Percentiles rank a stretch among this genome's conserved stretches.
phyloP scores from a whole-genome alignment of 495 filamentous ascomycete genomes.

The Penicillium herquei region DNA sequence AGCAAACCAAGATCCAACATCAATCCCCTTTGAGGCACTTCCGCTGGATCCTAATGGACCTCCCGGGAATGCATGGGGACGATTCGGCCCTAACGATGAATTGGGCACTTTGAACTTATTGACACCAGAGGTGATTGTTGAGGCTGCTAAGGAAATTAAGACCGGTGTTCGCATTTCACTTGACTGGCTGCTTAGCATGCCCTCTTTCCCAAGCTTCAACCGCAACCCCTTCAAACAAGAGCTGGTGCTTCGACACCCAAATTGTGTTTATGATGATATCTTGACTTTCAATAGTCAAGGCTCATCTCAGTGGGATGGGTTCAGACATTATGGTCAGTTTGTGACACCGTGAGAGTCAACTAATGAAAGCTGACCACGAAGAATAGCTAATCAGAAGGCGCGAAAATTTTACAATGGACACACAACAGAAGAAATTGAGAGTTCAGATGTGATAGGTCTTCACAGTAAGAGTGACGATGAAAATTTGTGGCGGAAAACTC shows the following conservation, averaged over 20 bases:
- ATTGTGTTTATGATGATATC: slow-evolving; percentile 52
- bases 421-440: slow-evolving; percentile 54
- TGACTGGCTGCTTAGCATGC: slow-evolving; percentile 46
- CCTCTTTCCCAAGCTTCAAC: slow-evolving; percentile 33
- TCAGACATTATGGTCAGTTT: slow-evolving; percentile 42
- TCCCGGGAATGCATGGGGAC: slow-evolving; percentile 52
- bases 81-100: slow-evolving; percentile 46
- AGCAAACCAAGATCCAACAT: background rate
- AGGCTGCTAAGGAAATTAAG: slow-evolving; percentile 51
- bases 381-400: slow-evolving; percentile 40
- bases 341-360: background rate
- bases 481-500: background rate
- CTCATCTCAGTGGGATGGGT: slow-evolving; percentile 51
- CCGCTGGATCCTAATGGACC: slow-evolving; percentile 49
- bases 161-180: slow-evolving; percentile 51
- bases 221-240: slow-evolving; percentile 38
- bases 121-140: slow-evolving; percentile 46
- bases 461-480: slow-evolving; percentile 31
- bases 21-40: slow-evolving; percentile 39
- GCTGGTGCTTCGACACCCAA: slow-evolving; percentile 31
- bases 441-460: slow-evolving; percentile 27
- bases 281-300: slow-evolving; percentile 53
- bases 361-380: background rate
- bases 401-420: slow-evolving; percentile 61
- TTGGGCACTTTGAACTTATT: slow-evolving; percentile 54